Evolutionary conservation across 2,329 filamentous ascomycete genomes (phyloP).

Genomic region (Penicillium sp.): DNA sequence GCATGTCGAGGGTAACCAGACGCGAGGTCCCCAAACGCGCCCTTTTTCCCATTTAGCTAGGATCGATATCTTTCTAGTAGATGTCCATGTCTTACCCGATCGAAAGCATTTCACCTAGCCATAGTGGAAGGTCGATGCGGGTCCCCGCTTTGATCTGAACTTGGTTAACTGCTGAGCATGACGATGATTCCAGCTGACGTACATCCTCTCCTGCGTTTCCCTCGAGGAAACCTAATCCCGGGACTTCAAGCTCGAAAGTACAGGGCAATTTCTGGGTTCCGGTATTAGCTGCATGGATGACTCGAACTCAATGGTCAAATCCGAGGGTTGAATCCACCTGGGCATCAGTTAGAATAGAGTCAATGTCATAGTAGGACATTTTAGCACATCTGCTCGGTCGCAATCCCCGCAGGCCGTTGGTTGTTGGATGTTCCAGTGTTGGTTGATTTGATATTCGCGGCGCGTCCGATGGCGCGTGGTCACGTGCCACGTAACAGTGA

Average conservation of each 20-base stretch:
- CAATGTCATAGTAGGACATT: conserved; percentile 47
- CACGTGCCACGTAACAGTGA: conserved; percentile 4
- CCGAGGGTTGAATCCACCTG: conserved; percentile 28
- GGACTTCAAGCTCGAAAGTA: conserved; percentile 85
- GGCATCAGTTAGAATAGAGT: conserved; percentile 45
- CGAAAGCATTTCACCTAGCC: conserved; percentile 85
- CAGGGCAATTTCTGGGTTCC: conserved; percentile 77
- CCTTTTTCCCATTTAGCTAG: conserved; percentile 19
- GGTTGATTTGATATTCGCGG: neutral
- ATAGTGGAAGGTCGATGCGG: conserved; percentile 76
- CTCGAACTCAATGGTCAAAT: neutral
- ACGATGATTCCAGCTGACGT: conserved; percentile 9
- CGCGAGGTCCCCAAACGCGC: conserved; percentile 47
- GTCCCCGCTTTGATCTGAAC: conserved; percentile 70
- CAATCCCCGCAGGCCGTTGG: conserved; percentile 1
- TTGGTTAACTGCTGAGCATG: neutral
- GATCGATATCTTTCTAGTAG: neutral
- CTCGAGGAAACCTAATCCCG: conserved; percentile 82
- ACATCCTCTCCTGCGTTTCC: conserved; percentile 65
- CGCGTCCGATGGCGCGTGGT: conserved; percentile 14
- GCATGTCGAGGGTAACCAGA: conserved; percentile 75
- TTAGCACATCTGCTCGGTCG: conserved; percentile 10
- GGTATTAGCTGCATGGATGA: conserved; percentile 11
- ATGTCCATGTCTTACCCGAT: conserved; percentile 38
- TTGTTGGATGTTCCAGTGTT: neutral